Percentiles rank a stretch among this genome's conserved stretches.
Evolutionary conservation across 345 rosid genomes (phyloP).

Genomic region (Boechera stricta): DNA sequence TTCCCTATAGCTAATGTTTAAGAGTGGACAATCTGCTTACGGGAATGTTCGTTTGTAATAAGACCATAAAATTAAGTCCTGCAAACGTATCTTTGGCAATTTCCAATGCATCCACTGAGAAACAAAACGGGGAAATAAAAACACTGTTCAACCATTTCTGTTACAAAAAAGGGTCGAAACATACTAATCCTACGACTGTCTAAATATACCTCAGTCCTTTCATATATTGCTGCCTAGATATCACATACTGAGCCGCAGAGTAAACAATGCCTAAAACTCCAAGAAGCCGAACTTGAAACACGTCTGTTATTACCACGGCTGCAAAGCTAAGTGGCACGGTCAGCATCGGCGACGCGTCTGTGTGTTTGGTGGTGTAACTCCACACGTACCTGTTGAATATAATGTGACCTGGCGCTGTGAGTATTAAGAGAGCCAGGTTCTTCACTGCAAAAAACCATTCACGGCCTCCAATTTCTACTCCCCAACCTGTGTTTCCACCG

Average conservation of each 20-base stretch:
- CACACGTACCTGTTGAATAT: slow-evolving; percentile 90
- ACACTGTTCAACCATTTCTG: slow-evolving; percentile 33
- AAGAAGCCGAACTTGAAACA: slow-evolving; percentile 79
- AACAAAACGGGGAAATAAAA: slow-evolving; percentile 17
- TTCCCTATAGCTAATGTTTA: background rate
- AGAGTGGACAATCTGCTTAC: background rate
- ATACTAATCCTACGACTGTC: slow-evolving; percentile 40
- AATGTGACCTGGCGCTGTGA: slow-evolving; percentile 91
- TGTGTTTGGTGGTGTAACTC: slow-evolving; percentile 73
- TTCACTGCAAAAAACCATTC: slow-evolving; percentile 95
- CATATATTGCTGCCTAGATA: slow-evolving; percentile 94
- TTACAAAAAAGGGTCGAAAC: slow-evolving; percentile 30
- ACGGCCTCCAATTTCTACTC: slow-evolving; percentile 86
- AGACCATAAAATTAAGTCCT: slow-evolving; percentile 4
- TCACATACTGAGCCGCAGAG: slow-evolving; percentile 73
- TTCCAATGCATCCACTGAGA: slow-evolving; percentile 30
- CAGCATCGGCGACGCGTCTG: slow-evolving; percentile 68
- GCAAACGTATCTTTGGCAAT: slow-evolving; percentile 29
- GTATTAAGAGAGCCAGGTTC: slow-evolving; percentile 83
- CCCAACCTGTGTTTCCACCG: slow-evolving; percentile 90
- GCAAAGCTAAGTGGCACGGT: slow-evolving; percentile 93
- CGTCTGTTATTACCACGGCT: slow-evolving; percentile 78
- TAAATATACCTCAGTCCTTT: slow-evolving; percentile 94
- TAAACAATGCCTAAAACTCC: slow-evolving; percentile 87
- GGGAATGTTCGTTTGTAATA: background rate